Evolutionary conservation across 2,329 filamentous ascomycete genomes (phyloP), one percentile per base, ranked within the genome.

Genomic region (Xylaria sp.): DNA sequence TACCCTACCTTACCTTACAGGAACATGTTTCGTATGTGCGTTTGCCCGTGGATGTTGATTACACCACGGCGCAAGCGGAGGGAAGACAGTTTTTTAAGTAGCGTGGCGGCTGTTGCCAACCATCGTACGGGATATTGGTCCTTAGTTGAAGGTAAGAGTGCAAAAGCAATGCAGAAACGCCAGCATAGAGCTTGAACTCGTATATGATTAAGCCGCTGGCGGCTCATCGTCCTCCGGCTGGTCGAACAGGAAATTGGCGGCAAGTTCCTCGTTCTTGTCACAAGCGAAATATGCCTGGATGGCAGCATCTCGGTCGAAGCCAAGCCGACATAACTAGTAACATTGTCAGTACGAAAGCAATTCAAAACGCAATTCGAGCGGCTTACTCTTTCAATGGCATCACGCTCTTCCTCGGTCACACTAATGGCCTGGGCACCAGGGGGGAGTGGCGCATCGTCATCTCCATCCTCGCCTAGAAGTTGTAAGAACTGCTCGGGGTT

Each of bases 271-370:
- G 78, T 99, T 98, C 86, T 98, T 99, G 79, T 99, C 95, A 78
- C 95, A 99, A 35, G 95, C 95, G 76, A 99, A 99, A 81, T 98
- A 99, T 25, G 95, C 95, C 80, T 99, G 94, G 70, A 98, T 97
- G 54, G 95, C 95, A 71, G 93, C 87, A 71, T 98, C 93, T 63
- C 94, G 89, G 72, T 94, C 89, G 76, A 99, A 99, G 37, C 95
- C 95, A 46, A 99, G 88, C 67, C 91, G 90, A 80, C 92, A 97
- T 74, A 99, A 84, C 92, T 96, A 54, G 8, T 69, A 55, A 35
- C 49, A n/a, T 49, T 51, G 53, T 68, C 45, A 68, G 42, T 31
- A 31, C 60, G 43, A 43, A 42, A 53, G 61, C 23, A 55, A 35
- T 17, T 25, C 49, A 42, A 11, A 2, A 17, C 6, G 65, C n/a